phyloP scores from a whole-genome alignment of 257 asterid species.

The Ocimum tenuiflorum region DNA sequence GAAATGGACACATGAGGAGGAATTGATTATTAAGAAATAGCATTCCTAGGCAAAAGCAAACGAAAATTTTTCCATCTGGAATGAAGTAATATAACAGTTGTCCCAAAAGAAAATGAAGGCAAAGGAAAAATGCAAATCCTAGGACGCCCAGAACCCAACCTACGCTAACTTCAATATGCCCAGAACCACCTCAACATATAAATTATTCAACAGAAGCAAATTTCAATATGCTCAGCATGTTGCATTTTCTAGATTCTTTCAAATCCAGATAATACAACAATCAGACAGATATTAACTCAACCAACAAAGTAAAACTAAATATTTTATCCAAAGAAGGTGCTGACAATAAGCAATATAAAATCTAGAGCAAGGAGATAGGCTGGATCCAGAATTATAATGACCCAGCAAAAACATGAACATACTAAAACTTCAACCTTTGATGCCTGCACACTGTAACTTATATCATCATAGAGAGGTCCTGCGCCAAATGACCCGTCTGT shows the following conservation, averaged over 20 bases:
- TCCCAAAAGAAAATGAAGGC: not conserved
- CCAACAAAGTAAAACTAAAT: not conserved
- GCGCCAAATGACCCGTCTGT: constrained; percentile 66
- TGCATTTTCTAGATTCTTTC: constrained; percentile 4
- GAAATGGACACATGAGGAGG: too few species aligned
- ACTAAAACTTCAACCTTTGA: constrained; percentile 61
- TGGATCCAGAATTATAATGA: too few species aligned
- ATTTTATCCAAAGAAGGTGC: not conserved
- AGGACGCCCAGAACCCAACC: not conserved
- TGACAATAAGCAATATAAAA: constrained; percentile 1
- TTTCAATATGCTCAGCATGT: too few species aligned
- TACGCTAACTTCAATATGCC: too few species aligned
- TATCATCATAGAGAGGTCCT: constrained; percentile 96
- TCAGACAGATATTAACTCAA: not conserved
- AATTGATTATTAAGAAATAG: not conserved
- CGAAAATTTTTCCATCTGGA: not conserved
- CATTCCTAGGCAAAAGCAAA: not conserved
- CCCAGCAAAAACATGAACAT: not conserved
- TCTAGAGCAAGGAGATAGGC: constrained; percentile 4
- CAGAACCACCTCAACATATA: too few species aligned
- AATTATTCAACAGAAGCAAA: not conserved
- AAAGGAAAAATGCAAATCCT: not conserved
- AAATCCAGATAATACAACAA: too few species aligned
- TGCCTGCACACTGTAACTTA: constrained; percentile 58
- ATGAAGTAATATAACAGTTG: not conserved